phyloP scores from a whole-genome alignment of 441 rosid species.

The Gossypium lobatum region DNA sequence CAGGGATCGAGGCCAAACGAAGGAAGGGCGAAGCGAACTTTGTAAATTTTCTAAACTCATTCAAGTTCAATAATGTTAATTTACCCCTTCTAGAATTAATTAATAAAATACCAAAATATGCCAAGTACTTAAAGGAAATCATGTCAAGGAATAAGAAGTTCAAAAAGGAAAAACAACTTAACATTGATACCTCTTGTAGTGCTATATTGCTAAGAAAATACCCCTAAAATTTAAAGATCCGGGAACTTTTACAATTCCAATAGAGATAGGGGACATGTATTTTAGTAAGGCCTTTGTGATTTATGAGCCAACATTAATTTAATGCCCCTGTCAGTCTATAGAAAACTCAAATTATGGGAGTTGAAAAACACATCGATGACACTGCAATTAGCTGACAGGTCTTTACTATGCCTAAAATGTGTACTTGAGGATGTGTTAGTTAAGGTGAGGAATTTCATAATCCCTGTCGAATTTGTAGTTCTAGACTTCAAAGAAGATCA shows the following conservation, averaged over 20 bases:
- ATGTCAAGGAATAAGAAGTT: neutral
- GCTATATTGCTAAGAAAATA: neutral
- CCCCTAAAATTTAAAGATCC: neutral
- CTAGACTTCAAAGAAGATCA: neutral
- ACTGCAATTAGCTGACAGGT: neutral
- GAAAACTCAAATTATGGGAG: neutral
- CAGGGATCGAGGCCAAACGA: neutral
- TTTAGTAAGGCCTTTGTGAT: neutral
- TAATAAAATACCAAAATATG: too few species aligned
- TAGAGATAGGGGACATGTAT: neutral
- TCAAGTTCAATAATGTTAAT: neutral
- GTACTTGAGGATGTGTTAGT: neutral
- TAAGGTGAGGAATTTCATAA: neutral
- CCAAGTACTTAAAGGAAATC: neutral
- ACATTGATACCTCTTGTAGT: neutral
- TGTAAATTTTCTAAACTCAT: neutral
- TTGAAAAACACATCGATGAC: neutral
- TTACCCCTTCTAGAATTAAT: neutral
- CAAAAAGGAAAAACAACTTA: neutral
- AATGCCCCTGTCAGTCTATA: neutral
- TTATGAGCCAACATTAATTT: neutral
- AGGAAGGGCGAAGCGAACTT: neutral
- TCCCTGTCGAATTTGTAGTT: neutral
- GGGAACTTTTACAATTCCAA: too few species aligned
- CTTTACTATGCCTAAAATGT: neutral